Evolutionary conservation across 2,329 filamentous ascomycete species (phyloP), one percentile per base, ranked within the genome.

Genomic region (Akanthomyces muscarius): DNA sequence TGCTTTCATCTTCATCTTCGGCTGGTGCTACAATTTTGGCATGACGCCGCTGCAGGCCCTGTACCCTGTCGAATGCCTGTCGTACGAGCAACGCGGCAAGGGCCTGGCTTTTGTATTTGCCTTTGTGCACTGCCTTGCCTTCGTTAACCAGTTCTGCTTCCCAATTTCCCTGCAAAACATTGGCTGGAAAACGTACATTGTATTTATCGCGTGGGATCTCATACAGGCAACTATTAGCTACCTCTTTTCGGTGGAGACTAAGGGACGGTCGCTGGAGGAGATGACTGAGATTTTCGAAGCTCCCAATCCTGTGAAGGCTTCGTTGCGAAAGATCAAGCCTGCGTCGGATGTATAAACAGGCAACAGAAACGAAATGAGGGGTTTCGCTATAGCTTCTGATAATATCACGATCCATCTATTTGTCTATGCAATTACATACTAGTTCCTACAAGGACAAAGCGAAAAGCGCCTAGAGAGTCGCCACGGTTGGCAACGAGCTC

Each of bases 1-100:
- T 25, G 66, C 64, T 50, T 77, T 80, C 70, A 77, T 81, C 64
- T 81, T 74, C 72, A 68, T 80, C 58, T 79, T 77, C 71, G 73
- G 71, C 56, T 73, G 79, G 52, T 73, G 75, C 63, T 79, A 78
- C 67, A 74, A 74, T 6, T 71, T 81, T 62, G 79, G 76, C 30
- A 81, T 78, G 75, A 81, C 80, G 28, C 78, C 78, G 61, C 73
- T 82, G 21, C 74, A 81, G 60, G 76, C 80, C 50, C 76, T 80
- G 21, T 83, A 78, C 63, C 70, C 74, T 2, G 71, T 75, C n/a
- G 76, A 78, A 66, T 74, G 77, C 41, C 69, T 78, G 45, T 73
- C 73, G 14, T 77, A 74, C 68, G 73, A 75, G 60, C 74, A 77
- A 41, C 62, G 73, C 68, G 56, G 77, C 70, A 69, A 80, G 76